Evolutionary conservation across 495 filamentous ascomycete genomes (phyloP), one percentile per base, ranked within the genome.

Genomic region (Podospora pseudocomata): DNA sequence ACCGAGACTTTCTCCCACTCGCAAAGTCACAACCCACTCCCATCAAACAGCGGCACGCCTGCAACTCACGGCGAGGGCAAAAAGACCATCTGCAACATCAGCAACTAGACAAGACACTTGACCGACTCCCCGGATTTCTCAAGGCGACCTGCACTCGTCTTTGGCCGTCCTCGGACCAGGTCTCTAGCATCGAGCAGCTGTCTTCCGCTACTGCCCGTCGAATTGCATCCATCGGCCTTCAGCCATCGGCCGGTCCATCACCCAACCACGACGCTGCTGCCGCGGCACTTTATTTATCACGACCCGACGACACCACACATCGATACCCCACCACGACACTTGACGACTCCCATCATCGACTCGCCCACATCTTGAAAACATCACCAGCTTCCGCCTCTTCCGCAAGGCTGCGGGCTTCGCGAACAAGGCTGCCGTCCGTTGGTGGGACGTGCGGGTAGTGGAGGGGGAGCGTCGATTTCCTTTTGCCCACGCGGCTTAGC

Each of bases 401-500:
- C 55, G 69, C 70, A 70, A 72, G 57, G 65, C 68, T 78, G 74
- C 77, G 67, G 32, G 67, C 70, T 44, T 19, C 71, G 60, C 65
- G 64, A 71, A 69, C 70, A 67, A 79, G 76, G 76, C 75, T 80
- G 75, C 77, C 75, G 76, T 78, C 72, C 74, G 63, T 69, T 73
- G 65, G 63, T 73, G 73, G 72, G 72, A 75, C 76, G 71, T 70
- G 71, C 74, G 74, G 76, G 80, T 77, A 77, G 81, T 80, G 81
- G 82, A 81, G 82, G 81, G 81, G 81, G 78, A 78, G 79, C 71
- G 72, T 77, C 68, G 68, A 74, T 69, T 72, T 75, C 74, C 67
- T 74, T 79, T 75, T 65, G 72, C 72, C 72, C 74, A 65, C 23
- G 84, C 84, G 85, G 85, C 83, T 75, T 71, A 78, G 83, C 85